phyloP scores from a whole-genome alignment of 495 filamentous ascomycete species.

The Cenococcum geophilum region DNA sequence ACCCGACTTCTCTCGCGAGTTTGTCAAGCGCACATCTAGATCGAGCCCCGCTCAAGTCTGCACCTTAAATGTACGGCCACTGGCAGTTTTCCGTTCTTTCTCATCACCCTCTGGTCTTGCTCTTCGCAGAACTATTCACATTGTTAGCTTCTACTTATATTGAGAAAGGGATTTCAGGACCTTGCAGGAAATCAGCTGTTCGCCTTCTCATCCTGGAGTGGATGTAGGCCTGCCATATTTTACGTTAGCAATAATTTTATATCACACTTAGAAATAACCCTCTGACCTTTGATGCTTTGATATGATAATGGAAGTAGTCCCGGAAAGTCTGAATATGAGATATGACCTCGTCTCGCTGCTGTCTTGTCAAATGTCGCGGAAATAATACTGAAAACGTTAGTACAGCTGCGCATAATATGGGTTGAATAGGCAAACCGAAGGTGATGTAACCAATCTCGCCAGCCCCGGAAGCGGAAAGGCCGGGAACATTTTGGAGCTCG shows the following conservation, averaged over 20 bases:
- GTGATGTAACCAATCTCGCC: constrained; percentile 95
- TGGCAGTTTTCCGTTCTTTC: constrained; percentile 96
- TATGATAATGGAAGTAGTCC: constrained; percentile 99
- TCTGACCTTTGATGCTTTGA: constrained; percentile 89
- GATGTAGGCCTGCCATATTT: constrained; percentile 69
- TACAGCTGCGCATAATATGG: constrained; percentile 15
- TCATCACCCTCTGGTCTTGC: constrained; percentile 91
- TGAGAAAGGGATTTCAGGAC: constrained; percentile 39
- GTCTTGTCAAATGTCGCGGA: constrained; percentile 83
- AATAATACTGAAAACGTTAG: constrained; percentile 65
- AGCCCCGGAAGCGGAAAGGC: constrained; percentile 61
- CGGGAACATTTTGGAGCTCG: constrained; percentile 79
- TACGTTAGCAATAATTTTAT: neutral
- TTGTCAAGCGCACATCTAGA: too few relatives aligned
- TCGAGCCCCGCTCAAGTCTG: constrained; percentile 39
- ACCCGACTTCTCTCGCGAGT: too few relatives aligned
- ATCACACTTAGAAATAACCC: neutral
- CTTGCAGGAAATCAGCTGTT: constrained; percentile 97
- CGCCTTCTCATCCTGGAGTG: constrained; percentile 95
- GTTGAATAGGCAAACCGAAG: constrained; percentile 62
- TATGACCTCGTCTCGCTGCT: constrained; percentile 88
- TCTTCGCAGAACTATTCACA: constrained; percentile 62
- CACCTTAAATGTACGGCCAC: constrained; percentile 86
- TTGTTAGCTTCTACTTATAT: constrained; percentile 32
- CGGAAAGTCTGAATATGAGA: constrained; percentile 99